Percentiles rank a stretch among this genome's conserved stretches.
phyloP scores from a whole-genome alignment of 208 protist species.

The Trypanosoma cruzi region DNA sequence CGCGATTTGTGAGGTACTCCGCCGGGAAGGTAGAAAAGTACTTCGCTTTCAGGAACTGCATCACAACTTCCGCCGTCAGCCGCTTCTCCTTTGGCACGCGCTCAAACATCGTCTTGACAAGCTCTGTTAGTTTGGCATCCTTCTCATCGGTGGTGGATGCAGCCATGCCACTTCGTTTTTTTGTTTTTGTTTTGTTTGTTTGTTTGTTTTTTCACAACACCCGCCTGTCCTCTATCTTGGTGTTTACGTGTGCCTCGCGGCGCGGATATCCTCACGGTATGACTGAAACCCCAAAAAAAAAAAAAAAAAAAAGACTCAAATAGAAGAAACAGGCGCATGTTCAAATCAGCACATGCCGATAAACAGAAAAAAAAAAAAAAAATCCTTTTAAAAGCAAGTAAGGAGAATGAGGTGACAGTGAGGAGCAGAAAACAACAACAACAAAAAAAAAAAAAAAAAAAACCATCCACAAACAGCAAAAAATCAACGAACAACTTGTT shows the following conservation, averaged over 20 bases:
- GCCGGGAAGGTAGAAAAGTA: constrained; percentile 60
- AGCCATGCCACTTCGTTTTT: constrained; percentile 18
- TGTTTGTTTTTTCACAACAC: not conserved
- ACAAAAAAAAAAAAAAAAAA: too few relatives aligned
- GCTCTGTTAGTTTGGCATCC: constrained; percentile 57
- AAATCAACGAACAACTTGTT: too few relatives aligned
- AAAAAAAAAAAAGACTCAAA: constrained; percentile 16
- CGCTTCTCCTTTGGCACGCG: constrained; percentile 76
- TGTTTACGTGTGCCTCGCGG: not conserved
- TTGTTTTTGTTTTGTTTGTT: not conserved
- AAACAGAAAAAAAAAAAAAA: not conserved
- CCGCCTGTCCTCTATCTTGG: not conserved
- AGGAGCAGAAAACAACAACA: too few relatives aligned
- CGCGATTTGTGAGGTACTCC: constrained; percentile 50
- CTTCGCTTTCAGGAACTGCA: constrained; percentile 69
- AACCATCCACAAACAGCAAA: too few relatives aligned
- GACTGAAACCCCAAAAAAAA: not conserved
- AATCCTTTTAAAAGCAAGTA: not conserved
- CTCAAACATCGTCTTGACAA: constrained; percentile 70
- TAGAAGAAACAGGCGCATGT: constrained; percentile 1
- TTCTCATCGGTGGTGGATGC: constrained; percentile 42
- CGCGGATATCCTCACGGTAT: not conserved
- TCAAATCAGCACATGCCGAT: not conserved
- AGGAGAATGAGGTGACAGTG: too few relatives aligned
- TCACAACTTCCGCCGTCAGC: constrained; percentile 60